phyloP scores from a whole-genome alignment of 2,329 filamentous ascomycete genomes.

The Taxawa tesnikishii region DNA sequence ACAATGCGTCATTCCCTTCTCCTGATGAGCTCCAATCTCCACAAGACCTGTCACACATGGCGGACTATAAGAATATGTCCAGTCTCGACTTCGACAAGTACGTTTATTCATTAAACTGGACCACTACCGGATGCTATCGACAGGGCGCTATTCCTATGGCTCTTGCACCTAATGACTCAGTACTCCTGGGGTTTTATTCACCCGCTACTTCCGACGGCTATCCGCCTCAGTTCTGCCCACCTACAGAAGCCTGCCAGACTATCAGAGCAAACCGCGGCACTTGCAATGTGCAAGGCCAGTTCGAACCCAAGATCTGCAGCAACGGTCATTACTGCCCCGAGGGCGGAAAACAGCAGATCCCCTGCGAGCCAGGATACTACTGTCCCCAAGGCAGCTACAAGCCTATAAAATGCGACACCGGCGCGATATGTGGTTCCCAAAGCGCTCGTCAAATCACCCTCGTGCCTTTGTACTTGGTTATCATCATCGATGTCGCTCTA shows the following conservation, averaged over 20 bases:
- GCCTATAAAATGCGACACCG: conserved; percentile 35
- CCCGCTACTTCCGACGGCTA: conserved; percentile 7
- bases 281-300: conserved; percentile 22
- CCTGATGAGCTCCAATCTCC: too few species aligned
- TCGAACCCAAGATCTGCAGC: conserved; percentile 41
- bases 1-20: too few species aligned
- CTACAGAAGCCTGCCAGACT: conserved; percentile 13
- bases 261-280: conserved; percentile 11
- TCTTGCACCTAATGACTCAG: conserved; percentile 17
- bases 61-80: conserved; percentile 11
- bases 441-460: conserved; percentile 30
- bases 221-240: conserved; percentile 20
- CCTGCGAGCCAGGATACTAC: conserved; percentile 37
- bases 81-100: conserved; percentile 11
- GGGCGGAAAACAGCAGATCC: conserved; percentile 25
- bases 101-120: conserved; percentile 11
- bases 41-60: too few species aligned
- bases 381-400: conserved; percentile 38
- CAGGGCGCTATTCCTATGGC: conserved; percentile 15
- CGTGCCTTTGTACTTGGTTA: conserved; percentile 31
- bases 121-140: conserved; percentile 13
- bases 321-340: conserved; percentile 38
- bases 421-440: conserved; percentile 34
- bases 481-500: conserved; percentile 32
- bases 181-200: conserved; percentile 16